These are phyloP conservation scores for Rhynchosporium graminicola DNA, from an alignment of 2,329 filamentous ascomycete species.

Conservation along the genomic window DNA sequence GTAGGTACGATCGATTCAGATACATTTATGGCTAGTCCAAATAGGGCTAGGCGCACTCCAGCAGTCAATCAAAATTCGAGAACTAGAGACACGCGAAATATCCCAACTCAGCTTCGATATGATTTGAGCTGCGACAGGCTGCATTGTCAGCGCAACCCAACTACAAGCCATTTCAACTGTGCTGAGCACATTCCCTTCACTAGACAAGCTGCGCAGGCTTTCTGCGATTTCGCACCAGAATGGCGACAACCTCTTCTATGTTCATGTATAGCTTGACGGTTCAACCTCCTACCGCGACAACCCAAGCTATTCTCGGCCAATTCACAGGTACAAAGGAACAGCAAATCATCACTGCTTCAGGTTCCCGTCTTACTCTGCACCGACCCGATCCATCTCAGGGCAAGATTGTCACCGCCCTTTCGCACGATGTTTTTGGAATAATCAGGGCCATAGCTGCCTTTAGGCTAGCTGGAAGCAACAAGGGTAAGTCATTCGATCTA, in stretches of 20 bases:
- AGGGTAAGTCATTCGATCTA: slow-evolving; percentile 70
- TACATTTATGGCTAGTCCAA: slow-evolving; percentile 16
- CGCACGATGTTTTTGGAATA: slow-evolving; percentile 95
- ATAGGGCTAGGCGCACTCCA: slow-evolving; percentile 17
- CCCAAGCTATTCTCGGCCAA: slow-evolving; percentile 89
- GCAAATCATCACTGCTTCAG: slow-evolving; percentile 92
- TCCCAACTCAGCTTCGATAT: slow-evolving; percentile 10
- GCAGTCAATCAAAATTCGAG: slow-evolving; percentile 8
- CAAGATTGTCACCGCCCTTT: slow-evolving; percentile 81
- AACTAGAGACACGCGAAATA: slow-evolving; percentile 1
- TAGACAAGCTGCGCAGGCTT: slow-evolving; percentile 35
- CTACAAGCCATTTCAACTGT: slow-evolving; percentile 6
- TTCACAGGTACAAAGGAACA: slow-evolving; percentile 97
- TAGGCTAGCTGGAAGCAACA: slow-evolving; percentile 87
- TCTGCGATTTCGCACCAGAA: slow-evolving; percentile 45
- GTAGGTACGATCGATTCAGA: slow-evolving; percentile 1
- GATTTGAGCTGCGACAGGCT: slow-evolving; percentile 35
- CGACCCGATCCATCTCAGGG: slow-evolving; percentile 83
- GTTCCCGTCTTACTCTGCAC: slow-evolving; percentile 84
- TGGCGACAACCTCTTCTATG: slow-evolving; percentile 98
- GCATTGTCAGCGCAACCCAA: slow-evolving; percentile 30
- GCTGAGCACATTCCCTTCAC: neutral
- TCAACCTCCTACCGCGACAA: slow-evolving; percentile 85
- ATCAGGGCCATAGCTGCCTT: slow-evolving; percentile 88
- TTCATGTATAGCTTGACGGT: slow-evolving; percentile 98